phyloP scores from a whole-genome alignment of 129 eudicot genomes.

The Heracleum sosnowskyi region DNA sequence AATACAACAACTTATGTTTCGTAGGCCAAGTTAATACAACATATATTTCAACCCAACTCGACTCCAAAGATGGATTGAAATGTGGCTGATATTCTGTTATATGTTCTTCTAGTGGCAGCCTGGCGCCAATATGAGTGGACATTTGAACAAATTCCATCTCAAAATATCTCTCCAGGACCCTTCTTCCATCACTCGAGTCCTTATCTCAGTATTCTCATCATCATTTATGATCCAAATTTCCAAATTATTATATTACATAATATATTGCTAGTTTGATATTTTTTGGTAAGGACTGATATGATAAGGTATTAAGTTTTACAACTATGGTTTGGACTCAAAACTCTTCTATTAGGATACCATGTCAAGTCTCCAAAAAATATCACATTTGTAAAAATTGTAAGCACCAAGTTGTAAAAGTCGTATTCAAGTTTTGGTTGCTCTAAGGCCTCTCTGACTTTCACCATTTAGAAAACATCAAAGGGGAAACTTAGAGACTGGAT shows the following conservation, averaged over 20 bases:
- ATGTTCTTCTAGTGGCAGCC: neutral
- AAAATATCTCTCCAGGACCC: conserved; percentile 1
- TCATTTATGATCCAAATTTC: neutral
- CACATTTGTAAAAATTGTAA: too few species aligned
- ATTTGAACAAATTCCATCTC: neutral
- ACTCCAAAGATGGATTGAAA: neutral
- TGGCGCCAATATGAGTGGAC: neutral
- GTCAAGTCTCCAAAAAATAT: too few species aligned
- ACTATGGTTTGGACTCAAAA: neutral
- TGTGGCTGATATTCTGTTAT: neutral
- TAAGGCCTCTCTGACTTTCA: too few species aligned
- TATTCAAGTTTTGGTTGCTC: too few species aligned
- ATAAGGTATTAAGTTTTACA: neutral
- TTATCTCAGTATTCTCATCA: neutral
- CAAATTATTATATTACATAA: neutral
- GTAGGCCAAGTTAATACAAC: neutral
- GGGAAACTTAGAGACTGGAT: too few species aligned
- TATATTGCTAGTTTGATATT: too few species aligned
- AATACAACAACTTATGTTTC: neutral
- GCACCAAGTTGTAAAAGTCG: too few species aligned
- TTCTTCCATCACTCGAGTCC: neutral
- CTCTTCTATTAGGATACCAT: neutral
- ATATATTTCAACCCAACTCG: neutral
- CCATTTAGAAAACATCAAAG: too few species aligned
- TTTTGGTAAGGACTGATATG: too few species aligned